Evolutionary conservation across 352 stramenopile genomes (phyloP), one percentile per base, ranked within the genome.

Genomic region (Plasmopara halstedii): DNA sequence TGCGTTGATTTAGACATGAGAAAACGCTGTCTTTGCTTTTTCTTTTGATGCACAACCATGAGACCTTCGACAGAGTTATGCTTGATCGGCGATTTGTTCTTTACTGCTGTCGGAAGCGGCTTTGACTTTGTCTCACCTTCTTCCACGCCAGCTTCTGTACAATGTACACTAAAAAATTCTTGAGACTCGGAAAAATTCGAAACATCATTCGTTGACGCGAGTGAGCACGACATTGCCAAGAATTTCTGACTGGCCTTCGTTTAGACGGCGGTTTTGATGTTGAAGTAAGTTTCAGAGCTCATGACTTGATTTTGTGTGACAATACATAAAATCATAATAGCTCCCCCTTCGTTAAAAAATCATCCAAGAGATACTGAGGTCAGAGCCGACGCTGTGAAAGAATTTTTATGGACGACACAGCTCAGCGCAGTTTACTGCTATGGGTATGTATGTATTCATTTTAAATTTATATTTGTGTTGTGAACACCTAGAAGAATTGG

Each of bases 31-130:
- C 70, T 70, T 18, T 65, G 53, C 38, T 67, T 61, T 21, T 85
- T 85, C 58, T 87, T 87, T 29, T 68, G 49, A 43, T 86, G 73
- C 37, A 90, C 63, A 0, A 67, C 53, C 71, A 88, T 85, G 46
- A 67, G 53, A 0, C 73, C 69, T 35, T 82, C 67, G 29, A 83
- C 56, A 0, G 37, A 45, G 22, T 83, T 70, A 11, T 57, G 50
- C 17, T 73, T 70, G 2, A 76, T 52, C 13, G 69, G 64, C 7
- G 70, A 61, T 23, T 52, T 50, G 14, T 46, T 55, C 31, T 42
- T 52, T 13, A 39, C 25, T 18, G 52, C 34, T 11, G 18, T 50
- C 14, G 57, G 49, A 13, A 62, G 50, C 21, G 13, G 31, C 23
- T 17, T 4, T 4, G 14, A 25, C 23, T 43, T 37, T 9, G 37